A percentile compares a stretch with the other conserved stretches of the same genome.
Conservation (phyloP, 176 grass and related monocot species). For the Triticum aestivum region DNA sequence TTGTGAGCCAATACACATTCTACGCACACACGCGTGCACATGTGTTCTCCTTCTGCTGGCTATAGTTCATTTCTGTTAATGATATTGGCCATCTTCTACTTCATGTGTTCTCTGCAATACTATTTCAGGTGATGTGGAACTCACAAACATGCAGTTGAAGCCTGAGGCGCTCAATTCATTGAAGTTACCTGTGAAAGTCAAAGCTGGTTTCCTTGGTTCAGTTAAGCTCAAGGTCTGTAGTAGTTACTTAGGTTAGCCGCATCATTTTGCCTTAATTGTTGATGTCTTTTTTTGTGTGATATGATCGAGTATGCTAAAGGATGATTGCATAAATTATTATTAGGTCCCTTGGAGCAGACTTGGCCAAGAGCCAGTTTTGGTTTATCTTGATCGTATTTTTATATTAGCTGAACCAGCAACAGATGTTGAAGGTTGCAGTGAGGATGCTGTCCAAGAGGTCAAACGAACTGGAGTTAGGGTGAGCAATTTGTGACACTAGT, state of each 20-base stretch:
- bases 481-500: conserved; percentile 25
- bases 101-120: conserved; percentile 35
- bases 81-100: not conserved
- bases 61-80: conserved; percentile 18
- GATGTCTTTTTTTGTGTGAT: conserved; percentile 31
- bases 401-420: conserved; percentile 94
- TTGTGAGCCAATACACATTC: conserved; percentile 4
- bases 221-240: conserved; percentile 87
- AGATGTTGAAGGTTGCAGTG: conserved; percentile 92
- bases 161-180: conserved; percentile 96
- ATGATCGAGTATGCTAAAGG: conserved; percentile 23
- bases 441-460: conserved; percentile 95
- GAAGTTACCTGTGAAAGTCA: conserved; percentile 91
- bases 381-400: conserved; percentile 98
- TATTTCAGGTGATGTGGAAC: conserved; percentile 80
- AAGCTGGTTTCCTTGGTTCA: conserved; percentile 97
- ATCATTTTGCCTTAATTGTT: not conserved
- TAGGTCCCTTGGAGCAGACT: conserved; percentile 98
- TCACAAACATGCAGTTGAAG: conserved; percentile 93
- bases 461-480: conserved; percentile 88
- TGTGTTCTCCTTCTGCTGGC: conserved; percentile 1
- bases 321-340: conserved; percentile 35
- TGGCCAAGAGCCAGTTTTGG: conserved; percentile 94
- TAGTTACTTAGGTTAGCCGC: conserved; percentile 20
- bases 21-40: not conserved